A percentile compares a stretch with the other conserved stretches of the same genome.
Conservation (phyloP, 2,329 filamentous ascomycete species). For the Pseudovirgaria hyperparasitica region DNA sequence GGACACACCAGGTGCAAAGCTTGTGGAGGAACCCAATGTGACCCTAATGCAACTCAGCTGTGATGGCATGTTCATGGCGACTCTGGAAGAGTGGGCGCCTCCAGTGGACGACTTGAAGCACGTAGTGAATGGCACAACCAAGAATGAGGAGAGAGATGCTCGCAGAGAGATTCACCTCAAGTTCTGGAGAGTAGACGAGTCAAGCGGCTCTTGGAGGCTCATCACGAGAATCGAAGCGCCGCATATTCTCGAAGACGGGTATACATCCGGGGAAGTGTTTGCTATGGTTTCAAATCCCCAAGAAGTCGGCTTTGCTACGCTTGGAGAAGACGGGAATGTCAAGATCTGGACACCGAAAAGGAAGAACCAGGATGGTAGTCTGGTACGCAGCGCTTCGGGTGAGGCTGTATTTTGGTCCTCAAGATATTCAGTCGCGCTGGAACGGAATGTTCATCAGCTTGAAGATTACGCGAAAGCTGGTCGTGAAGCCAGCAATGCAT, state of each 20-base stretch:
- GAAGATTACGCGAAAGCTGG: slow-evolving; percentile 12
- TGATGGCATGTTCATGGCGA: slow-evolving; percentile 82
- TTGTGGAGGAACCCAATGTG: slow-evolving; percentile 66
- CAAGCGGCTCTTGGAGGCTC: slow-evolving; percentile 51
- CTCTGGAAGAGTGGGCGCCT: slow-evolving; percentile 82
- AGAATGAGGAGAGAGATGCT: slow-evolving; percentile 32
- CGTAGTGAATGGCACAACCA: slow-evolving; percentile 30
- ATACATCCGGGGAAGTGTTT: slow-evolving; percentile 46
- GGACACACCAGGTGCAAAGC: slow-evolving; percentile 55
- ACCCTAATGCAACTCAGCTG: slow-evolving; percentile 61
- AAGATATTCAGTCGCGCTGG: slow-evolving; percentile 38
- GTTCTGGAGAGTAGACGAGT: slow-evolving; percentile 65
- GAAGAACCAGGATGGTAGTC: slow-evolving; percentile 54
- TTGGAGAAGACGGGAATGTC: slow-evolving; percentile 68
- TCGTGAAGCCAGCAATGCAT: slow-evolving; percentile 41
- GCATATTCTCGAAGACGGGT: slow-evolving; percentile 45
- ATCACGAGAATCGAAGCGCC: slow-evolving; percentile 75
- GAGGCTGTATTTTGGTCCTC: slow-evolving; percentile 61
- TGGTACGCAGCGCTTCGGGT: slow-evolving; percentile 40
- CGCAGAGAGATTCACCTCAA: slow-evolving; percentile 70
- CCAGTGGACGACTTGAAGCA: slow-evolving; percentile 54
- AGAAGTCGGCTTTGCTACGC: slow-evolving; percentile 63
- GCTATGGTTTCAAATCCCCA: slow-evolving; percentile 60
- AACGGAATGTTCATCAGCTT: slow-evolving; percentile 17
- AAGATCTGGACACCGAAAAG: slow-evolving; percentile 71